These are phyloP conservation scores for Calonectria honghensis DNA, from an alignment of 2,329 filamentous ascomycete genomes.

Conservation along the genomic window DNA sequence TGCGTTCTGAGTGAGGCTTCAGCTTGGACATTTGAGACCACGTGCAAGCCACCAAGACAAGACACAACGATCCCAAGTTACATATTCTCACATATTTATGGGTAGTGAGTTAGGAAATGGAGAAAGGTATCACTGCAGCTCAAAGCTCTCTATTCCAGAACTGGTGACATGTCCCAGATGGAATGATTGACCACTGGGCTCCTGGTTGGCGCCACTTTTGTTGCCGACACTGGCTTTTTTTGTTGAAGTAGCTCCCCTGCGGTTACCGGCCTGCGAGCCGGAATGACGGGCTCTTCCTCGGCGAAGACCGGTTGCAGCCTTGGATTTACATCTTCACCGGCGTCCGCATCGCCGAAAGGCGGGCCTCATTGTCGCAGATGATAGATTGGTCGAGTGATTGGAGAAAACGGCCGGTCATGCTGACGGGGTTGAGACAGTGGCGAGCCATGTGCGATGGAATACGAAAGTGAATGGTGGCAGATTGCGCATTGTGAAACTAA, in stretches of 20 bases:
- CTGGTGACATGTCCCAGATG: background rate
- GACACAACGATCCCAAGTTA: no score
- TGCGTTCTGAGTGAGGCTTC: no score
- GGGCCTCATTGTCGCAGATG: background rate
- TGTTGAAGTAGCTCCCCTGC: no score
- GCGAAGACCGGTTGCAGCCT: background rate
- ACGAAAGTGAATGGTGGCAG: background rate
- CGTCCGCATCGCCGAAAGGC: background rate
- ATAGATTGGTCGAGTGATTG: background rate
- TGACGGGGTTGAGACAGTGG: background rate
- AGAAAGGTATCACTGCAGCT: no score
- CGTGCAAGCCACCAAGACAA: no score
- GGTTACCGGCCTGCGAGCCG: no score
- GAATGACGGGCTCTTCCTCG: background rate
- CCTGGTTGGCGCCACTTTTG: background rate
- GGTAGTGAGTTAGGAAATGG: no score
- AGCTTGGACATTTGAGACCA: no score
- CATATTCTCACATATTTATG: no score
- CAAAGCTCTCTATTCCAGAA: background rate
- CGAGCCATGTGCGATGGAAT: background rate
- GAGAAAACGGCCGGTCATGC: background rate
- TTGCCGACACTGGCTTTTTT: no score
- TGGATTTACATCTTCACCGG: background rate
- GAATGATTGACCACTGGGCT: background rate
- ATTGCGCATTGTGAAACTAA: background rate